Base-by-base conservation (phyloP, 176 grass and related monocot genomes). In the Carex scoparia region DNA sequence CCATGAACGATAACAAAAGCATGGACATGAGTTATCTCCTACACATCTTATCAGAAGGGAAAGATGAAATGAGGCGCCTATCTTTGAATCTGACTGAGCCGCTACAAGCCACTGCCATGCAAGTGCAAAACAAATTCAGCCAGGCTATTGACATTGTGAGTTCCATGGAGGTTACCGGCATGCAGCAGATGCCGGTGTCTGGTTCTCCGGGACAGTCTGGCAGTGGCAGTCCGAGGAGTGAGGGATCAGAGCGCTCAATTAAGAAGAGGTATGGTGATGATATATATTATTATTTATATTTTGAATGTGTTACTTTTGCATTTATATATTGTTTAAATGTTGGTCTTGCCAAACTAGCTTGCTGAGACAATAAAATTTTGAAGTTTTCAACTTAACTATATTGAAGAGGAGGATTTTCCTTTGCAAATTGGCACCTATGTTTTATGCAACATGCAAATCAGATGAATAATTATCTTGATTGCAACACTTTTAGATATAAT, bases 201-300 rank as follows among this genome's bases (percentile, higher is more conserved):
- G 93, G 89, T 80, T 98, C 93, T 23, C 91, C 86, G 14, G 78
- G 88, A 73, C n/a, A 18, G 57, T 95, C 91, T 2, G 81, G 81
- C 35, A 91, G 91, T 79, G 91, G 89, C 71, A 87, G 90, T 83
- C 86, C 85, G 0, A 81, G 62, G 31, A 61, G 89, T 7, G 74
- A 87, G 56, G 61, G 64, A 63, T 69, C 86, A 28, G 66, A 88
- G 61, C 82, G 55, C 27, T 68, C 37, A 8, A 53, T 15, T 40
- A 87, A 81, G 19, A 86, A 87, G 57, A 83, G 81, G 81, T 83
- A 69, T 18, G 1, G 14, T 53, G 33, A 42, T 38, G 14, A 73
- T 1, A 71, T 71, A 73, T 1, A 71, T 71, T 19, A 32, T 51
- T 51, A 51, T 51, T 11, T 3, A 46, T 46, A 71, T 16, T 18